Evolutionary conservation across 208 protist genomes (phyloP).

Genomic region (Entamoeba nuttalli): DNA sequence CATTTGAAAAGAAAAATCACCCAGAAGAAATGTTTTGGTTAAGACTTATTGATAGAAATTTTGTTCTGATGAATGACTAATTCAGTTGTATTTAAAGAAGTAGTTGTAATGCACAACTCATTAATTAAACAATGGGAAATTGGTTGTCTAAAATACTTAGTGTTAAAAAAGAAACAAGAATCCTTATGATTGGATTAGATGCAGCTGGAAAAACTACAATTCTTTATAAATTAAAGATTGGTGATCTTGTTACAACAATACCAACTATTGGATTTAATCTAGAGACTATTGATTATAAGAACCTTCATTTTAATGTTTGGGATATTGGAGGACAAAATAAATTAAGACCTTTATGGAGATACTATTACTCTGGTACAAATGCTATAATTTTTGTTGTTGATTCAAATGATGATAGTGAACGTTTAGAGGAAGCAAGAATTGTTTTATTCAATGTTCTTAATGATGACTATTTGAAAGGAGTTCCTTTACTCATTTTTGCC

Average conservation of each 20-base stretch:
- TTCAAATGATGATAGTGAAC: constrained; percentile 1
- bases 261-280: constrained; percentile 40
- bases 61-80: too few relatives aligned
- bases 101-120: too few relatives aligned
- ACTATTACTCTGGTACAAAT: constrained; percentile 13
- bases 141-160: too few relatives aligned
- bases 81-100: too few relatives aligned
- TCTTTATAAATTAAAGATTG: constrained; percentile 38
- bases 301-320: constrained; percentile 8
- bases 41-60: too few relatives aligned
- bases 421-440: background rate
- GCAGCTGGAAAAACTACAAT: constrained; percentile 49
- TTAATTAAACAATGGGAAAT: too few relatives aligned
- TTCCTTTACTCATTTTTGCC: constrained; percentile 19
- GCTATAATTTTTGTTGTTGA: constrained; percentile 24
- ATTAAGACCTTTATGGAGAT: constrained; percentile 10
- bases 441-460: background rate
- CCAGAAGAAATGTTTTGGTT: too few relatives aligned
- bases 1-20: too few relatives aligned
- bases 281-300: background rate
- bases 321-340: constrained; percentile 21
- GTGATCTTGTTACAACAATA: constrained; percentile 35
- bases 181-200: constrained; percentile 2
- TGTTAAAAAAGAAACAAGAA: background rate
- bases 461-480: background rate